phyloP scores from a whole-genome alignment of 139 green algal genomes.

The Coelastrella sp. region DNA sequence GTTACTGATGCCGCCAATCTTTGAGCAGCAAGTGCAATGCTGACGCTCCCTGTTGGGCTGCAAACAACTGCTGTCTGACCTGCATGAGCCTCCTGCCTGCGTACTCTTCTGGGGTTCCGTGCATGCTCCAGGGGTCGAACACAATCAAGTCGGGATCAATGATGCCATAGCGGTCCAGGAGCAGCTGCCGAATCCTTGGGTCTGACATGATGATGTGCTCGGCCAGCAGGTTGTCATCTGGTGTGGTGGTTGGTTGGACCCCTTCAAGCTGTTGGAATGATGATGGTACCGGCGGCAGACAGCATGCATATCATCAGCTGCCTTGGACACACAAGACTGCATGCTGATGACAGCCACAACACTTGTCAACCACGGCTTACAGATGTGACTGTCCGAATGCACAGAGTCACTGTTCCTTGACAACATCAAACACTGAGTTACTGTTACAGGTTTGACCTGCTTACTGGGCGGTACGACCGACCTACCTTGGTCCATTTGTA shows the following conservation, averaged over 20 bases:
- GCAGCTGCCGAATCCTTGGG: conserved; percentile 54
- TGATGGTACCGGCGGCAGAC: too few relatives aligned
- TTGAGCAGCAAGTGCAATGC: too few relatives aligned
- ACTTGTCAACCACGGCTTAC: too few relatives aligned
- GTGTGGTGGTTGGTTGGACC: conserved; percentile 74
- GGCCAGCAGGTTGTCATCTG: conserved; percentile 76
- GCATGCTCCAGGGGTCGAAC: conserved; percentile 78
- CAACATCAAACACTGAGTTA: too few relatives aligned
- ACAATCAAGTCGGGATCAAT: conserved; percentile 68
- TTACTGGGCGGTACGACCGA: too few relatives aligned
- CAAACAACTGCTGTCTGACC: conserved; percentile 8
- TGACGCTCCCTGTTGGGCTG: neutral
- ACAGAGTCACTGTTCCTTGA: too few relatives aligned
- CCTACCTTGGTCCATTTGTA: conserved; percentile 59
- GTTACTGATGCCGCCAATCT: too few relatives aligned
- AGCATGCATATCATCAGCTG: too few relatives aligned
- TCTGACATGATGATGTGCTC: conserved; percentile 75
- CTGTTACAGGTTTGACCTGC: too few relatives aligned
- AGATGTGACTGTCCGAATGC: too few relatives aligned
- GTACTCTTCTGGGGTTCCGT: conserved; percentile 50
- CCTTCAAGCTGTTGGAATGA: conserved; percentile 63
- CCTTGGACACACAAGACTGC: too few relatives aligned
- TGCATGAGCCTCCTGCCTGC: conserved; percentile 45
- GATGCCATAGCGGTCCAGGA: conserved; percentile 78
- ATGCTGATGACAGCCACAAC: too few relatives aligned